phyloP scores from a whole-genome alignment of 805 yeast genomes.

The Myxozyma monticola region DNA sequence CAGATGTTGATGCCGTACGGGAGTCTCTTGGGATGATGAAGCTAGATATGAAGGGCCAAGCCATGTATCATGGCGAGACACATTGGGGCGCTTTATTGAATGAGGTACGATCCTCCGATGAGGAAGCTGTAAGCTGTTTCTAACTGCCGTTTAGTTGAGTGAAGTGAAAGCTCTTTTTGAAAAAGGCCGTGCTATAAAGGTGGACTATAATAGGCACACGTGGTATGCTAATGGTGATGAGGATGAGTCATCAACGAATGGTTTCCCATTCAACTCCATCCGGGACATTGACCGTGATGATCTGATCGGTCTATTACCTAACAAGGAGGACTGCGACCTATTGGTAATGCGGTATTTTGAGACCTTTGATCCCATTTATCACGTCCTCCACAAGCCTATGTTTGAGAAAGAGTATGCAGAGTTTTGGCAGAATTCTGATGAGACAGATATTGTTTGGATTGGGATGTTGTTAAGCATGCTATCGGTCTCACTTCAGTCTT shows the following conservation, averaged over 20 bases:
- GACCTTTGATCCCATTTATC: conserved; percentile 34
- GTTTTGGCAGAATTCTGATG: conserved; percentile 37
- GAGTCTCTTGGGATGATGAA: conserved; percentile 41
- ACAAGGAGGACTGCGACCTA: conserved; percentile 30
- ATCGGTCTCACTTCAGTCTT: conserved; percentile 35
- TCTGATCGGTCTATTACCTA: conserved; percentile 35
- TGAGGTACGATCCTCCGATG: conserved; percentile 34
- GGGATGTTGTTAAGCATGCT: conserved; percentile 36
- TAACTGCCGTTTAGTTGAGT: conserved; percentile 26
- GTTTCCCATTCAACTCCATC: conserved; percentile 23
- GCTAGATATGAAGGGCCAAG: conserved; percentile 38
- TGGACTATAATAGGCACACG: neutral
- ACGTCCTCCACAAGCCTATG: conserved; percentile 36
- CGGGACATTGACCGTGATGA: conserved; percentile 24
- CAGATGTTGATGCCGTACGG: conserved; percentile 31
- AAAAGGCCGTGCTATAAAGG: conserved; percentile 6
- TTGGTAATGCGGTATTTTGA: conserved; percentile 36
- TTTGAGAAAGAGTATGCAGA: conserved; percentile 34
- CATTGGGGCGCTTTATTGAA: conserved; percentile 40
- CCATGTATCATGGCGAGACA: conserved; percentile 40
- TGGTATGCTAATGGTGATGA: neutral
- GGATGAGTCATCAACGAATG: neutral
- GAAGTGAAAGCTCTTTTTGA: conserved; percentile 29
- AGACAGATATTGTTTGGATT: conserved; percentile 37
- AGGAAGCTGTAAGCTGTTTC: too few species aligned